These are phyloP conservation scores for Xylariaceae sp. DNA, from an alignment of 2,329 filamentous ascomycete species.

Conservation along the genomic window DNA sequence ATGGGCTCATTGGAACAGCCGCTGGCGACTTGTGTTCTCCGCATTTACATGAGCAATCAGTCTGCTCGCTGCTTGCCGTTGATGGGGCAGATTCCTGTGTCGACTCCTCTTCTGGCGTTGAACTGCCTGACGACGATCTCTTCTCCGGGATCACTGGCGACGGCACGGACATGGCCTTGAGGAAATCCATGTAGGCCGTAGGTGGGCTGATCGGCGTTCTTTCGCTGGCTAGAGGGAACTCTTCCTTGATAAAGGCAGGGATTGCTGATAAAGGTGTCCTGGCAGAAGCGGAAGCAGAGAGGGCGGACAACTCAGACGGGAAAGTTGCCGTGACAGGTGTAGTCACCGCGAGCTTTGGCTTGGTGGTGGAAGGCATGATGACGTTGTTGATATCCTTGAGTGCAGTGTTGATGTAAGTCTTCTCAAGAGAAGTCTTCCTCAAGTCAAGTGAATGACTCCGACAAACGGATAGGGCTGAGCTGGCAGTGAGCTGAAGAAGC, in stretches of 20 bases:
- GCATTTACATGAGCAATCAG: conserved; percentile 55
- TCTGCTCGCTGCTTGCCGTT: conserved; percentile 52
- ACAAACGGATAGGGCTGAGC: conserved; percentile 21
- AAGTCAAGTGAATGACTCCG: conserved; percentile 47
- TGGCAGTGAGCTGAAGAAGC: conserved; percentile 37
- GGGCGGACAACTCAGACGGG: conserved; percentile 57
- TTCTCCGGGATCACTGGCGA: conserved; percentile 60
- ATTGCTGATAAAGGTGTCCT: conserved; percentile 64
- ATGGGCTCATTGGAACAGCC: conserved; percentile 45
- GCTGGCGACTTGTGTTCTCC: conserved; percentile 50
- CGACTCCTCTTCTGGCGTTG: conserved; percentile 45
- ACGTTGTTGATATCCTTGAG: conserved; percentile 16
- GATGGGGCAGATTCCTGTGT: conserved; percentile 46
- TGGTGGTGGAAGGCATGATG: conserved; percentile 51
- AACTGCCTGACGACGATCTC: conserved; percentile 49
- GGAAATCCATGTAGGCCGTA: conserved; percentile 85
- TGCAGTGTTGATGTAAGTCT: conserved; percentile 14
- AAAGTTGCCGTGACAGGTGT: conserved; percentile 62
- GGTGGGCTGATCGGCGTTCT: conserved; percentile 91
- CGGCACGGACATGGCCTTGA: conserved; percentile 75
- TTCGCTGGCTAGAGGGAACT: conserved; percentile 53
- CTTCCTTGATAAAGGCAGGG: conserved; percentile 62
- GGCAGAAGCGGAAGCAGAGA: conserved; percentile 63
- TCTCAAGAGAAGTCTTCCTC: too few species aligned
- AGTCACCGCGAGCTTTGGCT: conserved; percentile 59